Conservation (phyloP, 768 basidiomycete species). For the Psilocybe sp. region DNA sequence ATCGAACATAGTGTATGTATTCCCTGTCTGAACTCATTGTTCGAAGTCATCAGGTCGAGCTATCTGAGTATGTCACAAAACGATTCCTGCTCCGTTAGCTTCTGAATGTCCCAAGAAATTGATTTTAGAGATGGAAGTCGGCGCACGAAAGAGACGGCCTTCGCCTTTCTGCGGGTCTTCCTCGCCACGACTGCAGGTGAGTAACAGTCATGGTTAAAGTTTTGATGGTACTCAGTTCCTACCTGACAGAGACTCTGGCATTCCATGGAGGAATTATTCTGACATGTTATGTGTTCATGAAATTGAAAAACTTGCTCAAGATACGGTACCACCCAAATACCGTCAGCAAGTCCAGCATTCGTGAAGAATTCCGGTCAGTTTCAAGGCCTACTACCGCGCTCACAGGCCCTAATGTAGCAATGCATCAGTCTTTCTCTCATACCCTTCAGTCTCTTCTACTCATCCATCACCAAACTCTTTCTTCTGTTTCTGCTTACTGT, state of each 20-base stretch:
- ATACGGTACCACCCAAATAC: slow-evolving; percentile 17
- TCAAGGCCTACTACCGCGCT: slow-evolving; percentile 3
- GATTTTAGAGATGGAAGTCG: slow-evolving; percentile 32
- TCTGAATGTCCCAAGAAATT: background rate
- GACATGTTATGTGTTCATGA: slow-evolving; percentile 53
- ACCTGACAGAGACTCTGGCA: slow-evolving; percentile 61
- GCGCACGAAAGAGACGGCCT: slow-evolving; percentile 52
- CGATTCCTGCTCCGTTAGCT: too few species aligned
- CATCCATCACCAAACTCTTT: slow-evolving; percentile 81
- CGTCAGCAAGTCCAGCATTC: slow-evolving; percentile 43
- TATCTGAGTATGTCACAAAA: slow-evolving; percentile 46
- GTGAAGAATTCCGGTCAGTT: slow-evolving; percentile 57
- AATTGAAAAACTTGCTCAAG: slow-evolving; percentile 33
- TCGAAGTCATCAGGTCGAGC: slow-evolving; percentile 74
- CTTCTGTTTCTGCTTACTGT: slow-evolving; percentile 79
- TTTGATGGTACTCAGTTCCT: background rate
- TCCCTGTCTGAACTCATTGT: background rate
- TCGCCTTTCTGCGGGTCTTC: slow-evolving; percentile 55
- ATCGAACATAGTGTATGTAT: background rate
- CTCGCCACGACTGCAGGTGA: slow-evolving; percentile 64
- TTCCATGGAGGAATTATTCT: slow-evolving; percentile 69
- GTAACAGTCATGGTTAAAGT: slow-evolving; percentile 5
- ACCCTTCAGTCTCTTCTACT: slow-evolving; percentile 78
- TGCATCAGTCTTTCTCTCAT: slow-evolving; percentile 62
- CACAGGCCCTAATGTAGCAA: background rate